phyloP scores from a whole-genome alignment of 2,329 filamentous ascomycete genomes.

The Capronia coronata region DNA sequence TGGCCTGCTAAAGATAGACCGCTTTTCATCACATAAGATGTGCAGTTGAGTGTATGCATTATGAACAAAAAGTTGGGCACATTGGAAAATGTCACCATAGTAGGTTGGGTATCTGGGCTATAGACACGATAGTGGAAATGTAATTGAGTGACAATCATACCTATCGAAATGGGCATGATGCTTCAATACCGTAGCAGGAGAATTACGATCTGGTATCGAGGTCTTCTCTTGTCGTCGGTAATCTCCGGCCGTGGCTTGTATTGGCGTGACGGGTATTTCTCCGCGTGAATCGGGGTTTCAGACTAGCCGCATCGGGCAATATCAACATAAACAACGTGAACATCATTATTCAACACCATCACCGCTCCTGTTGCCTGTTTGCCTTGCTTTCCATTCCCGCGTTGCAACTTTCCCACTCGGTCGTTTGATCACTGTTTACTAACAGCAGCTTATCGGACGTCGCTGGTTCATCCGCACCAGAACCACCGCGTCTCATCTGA shows the following conservation, averaged over 20 bases:
- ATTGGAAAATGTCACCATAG: neutral
- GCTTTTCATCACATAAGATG: neutral
- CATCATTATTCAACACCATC: neutral
- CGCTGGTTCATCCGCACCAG: too few relatives aligned
- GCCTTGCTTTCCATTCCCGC: neutral
- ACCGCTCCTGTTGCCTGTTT: neutral
- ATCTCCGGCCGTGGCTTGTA: too few relatives aligned
- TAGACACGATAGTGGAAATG: neutral
- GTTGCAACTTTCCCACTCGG: neutral
- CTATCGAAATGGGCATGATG: too few relatives aligned
- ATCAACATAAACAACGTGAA: neutral
- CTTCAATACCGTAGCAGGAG: too few relatives aligned
- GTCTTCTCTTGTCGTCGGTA: too few relatives aligned
- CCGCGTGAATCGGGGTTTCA: neutral
- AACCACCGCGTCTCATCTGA: too few relatives aligned
- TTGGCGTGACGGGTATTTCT: neutral
- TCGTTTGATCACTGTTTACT: neutral
- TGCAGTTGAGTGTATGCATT: neutral
- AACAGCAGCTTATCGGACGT: neutral
- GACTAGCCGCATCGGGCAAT: neutral
- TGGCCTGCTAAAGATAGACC: slow-evolving; percentile 31
- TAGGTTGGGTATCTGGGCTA: neutral
- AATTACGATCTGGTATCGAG: too few relatives aligned
- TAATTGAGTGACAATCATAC: too few relatives aligned
- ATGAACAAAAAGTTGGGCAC: neutral